These are phyloP conservation scores for Rhodosporidiobolus sp. DNA, from an alignment of 768 basidiomycete genomes.

Conservation along the genomic window DNA sequence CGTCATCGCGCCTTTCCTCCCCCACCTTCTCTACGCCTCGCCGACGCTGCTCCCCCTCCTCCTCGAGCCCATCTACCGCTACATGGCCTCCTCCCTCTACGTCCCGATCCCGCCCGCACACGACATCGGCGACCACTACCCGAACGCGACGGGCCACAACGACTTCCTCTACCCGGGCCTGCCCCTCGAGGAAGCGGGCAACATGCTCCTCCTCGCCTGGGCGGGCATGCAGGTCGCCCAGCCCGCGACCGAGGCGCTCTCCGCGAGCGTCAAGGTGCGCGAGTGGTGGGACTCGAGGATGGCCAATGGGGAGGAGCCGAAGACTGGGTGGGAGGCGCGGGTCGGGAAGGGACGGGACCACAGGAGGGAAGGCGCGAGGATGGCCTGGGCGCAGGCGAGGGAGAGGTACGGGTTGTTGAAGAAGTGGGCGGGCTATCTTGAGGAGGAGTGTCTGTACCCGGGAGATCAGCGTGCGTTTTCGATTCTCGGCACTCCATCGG, in stretches of 20 bases:
- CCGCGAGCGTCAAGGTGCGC: background rate
- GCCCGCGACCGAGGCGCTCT: background rate
- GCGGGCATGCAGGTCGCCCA: constrained; percentile 20
- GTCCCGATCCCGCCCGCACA: constrained; percentile 25
- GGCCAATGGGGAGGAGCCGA: background rate
- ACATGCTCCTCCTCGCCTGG: constrained; percentile 27
- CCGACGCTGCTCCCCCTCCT: constrained; percentile 32
- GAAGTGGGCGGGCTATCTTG: constrained; percentile 24
- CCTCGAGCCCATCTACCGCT: constrained; percentile 31
- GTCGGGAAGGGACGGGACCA: constrained; percentile 23
- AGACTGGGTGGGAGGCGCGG: constrained; percentile 15
- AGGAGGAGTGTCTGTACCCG: constrained; percentile 24
- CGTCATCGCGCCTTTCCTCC: constrained; percentile 32
- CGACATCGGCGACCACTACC: constrained; percentile 39
- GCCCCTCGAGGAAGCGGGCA: constrained; percentile 37
- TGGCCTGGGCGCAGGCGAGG: constrained; percentile 12
- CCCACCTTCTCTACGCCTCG: constrained; percentile 37
- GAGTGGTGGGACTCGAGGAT: constrained; percentile 7
- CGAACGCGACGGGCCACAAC: constrained; percentile 28
- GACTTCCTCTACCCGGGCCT: constrained; percentile 23
- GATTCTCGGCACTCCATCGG: background rate
- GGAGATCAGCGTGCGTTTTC: constrained; percentile 18
- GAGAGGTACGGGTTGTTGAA: constrained; percentile 21
- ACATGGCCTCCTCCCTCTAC: constrained; percentile 29
- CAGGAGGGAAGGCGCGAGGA: constrained; percentile 23